Percentiles rank a stretch among this genome's conserved stretches.
Evolutionary conservation across 805 yeast genomes (phyloP).

Genomic region (Candida insectorum): DNA sequence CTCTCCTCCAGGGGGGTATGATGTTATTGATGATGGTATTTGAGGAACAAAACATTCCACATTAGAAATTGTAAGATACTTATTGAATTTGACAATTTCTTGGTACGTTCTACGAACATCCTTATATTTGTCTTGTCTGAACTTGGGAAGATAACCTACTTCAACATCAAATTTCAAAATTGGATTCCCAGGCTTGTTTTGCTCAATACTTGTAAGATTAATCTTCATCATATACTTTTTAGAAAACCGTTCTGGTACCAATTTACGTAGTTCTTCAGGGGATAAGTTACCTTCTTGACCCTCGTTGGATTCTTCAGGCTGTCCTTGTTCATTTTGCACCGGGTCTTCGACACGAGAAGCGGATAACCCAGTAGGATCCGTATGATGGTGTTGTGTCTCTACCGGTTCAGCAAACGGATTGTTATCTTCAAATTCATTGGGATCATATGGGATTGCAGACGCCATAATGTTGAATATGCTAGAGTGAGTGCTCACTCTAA

Average conservation of each 20-base stretch:
- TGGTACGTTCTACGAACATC: slow-evolving; percentile 77
- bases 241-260: slow-evolving; percentile 50
- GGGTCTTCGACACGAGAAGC: too few species aligned
- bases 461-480: not conserved
- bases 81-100: slow-evolving; percentile 74
- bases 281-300: slow-evolving; percentile 19
- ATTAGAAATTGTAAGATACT: slow-evolving; percentile 73
- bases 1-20: slow-evolving; percentile 80
- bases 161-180: slow-evolving; percentile 63
- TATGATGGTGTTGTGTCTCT: slow-evolving; percentile 5
- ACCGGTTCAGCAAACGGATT: slow-evolving; percentile 40
- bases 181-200: slow-evolving; percentile 73
- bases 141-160: slow-evolving; percentile 62
- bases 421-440: slow-evolving; percentile 43
- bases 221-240: slow-evolving; percentile 44
- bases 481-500: too few species aligned
- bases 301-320: not conserved
- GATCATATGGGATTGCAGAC: slow-evolving; percentile 41
- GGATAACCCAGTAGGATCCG: too few species aligned
- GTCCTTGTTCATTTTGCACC: not conserved
- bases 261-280: slow-evolving; percentile 39
- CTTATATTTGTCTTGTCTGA: slow-evolving; percentile 64
- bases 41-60: slow-evolving; percentile 93
- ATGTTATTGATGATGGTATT: slow-evolving; percentile 69
- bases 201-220: slow-evolving; percentile 67